phyloP scores from a whole-genome alignment of 2,329 filamentous ascomycete genomes.

The Dactylellina leptospora region DNA sequence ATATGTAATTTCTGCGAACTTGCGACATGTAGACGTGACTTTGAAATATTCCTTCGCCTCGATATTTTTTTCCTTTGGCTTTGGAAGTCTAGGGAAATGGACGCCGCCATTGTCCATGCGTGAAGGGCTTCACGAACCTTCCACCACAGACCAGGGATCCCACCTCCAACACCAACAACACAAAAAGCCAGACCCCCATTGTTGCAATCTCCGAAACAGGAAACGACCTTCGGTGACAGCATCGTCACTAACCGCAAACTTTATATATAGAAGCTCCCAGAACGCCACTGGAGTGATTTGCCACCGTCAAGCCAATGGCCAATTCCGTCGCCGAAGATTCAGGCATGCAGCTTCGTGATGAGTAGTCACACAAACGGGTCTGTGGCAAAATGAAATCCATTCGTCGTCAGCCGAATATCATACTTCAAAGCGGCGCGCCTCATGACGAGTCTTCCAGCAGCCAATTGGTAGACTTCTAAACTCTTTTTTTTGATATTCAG shows the following conservation, averaged over 20 bases:
- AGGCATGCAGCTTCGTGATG: not conserved
- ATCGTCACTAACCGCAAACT: too few relatives aligned
- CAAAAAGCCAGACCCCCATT: slow-evolving; percentile 10
- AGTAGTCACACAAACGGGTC: not conserved
- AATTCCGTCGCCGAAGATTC: slow-evolving; percentile 12
- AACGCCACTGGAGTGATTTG: slow-evolving; percentile 11
- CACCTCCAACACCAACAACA: slow-evolving; percentile 46
- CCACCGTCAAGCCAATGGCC: slow-evolving; percentile 24
- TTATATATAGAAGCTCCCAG: slow-evolving; percentile 13
- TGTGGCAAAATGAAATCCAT: slow-evolving; percentile 30
- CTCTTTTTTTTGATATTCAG: not conserved
- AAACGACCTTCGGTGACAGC: slow-evolving; percentile 37
- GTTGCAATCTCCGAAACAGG: slow-evolving; percentile 53
- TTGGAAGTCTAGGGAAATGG: slow-evolving; percentile 12
- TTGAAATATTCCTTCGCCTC: not conserved
- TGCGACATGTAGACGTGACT: slow-evolving; percentile 3
- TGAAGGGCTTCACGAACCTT: slow-evolving; percentile 17
- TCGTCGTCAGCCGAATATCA: slow-evolving; percentile 28
- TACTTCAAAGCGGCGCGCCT: not conserved
- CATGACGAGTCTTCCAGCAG: slow-evolving; percentile 18
- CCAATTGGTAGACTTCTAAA: not conserved
- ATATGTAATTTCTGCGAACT: slow-evolving; percentile 13
- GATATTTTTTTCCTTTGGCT: slow-evolving; percentile 9
- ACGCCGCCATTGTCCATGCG: not conserved
- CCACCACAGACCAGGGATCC: not conserved